Evolutionary conservation across 2,329 filamentous ascomycete species (phyloP).

Genomic region (Blumeriella jaapii): DNA sequence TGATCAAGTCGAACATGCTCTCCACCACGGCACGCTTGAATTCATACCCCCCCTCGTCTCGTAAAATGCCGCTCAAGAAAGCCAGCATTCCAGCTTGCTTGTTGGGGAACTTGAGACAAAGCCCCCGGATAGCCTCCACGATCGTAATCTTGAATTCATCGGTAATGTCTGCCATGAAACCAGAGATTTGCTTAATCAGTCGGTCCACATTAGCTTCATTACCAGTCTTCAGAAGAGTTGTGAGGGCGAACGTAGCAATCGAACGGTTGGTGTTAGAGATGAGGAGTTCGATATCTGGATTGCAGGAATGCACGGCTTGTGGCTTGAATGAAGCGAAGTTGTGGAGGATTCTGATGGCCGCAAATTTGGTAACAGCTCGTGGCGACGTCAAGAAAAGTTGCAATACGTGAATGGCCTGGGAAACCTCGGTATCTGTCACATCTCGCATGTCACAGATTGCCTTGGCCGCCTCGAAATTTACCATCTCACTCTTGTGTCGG

Average conservation of each 20-base stretch:
- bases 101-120: constrained; percentile 94
- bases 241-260: constrained; percentile 97
- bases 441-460: constrained; percentile 93
- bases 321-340: constrained; percentile 96
- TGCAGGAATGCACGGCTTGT: constrained; percentile 81
- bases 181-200: constrained; percentile 95
- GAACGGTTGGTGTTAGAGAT: constrained; percentile 96
- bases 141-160: constrained; percentile 99
- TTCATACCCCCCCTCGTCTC: constrained; percentile 94
- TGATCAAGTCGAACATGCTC: constrained; percentile 98
- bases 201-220: constrained; percentile 96
- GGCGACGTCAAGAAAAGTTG: constrained; percentile 96
- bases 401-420: constrained; percentile 85
- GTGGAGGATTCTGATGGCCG: constrained; percentile 90
- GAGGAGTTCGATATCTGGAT: constrained; percentile 91
- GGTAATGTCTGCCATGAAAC: constrained; percentile 97
- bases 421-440: constrained; percentile 81
- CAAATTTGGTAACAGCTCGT: constrained; percentile 92
- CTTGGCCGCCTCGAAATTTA: constrained; percentile 98
- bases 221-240: constrained; percentile 92
- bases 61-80: constrained; percentile 91
- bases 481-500: constrained; percentile 97
- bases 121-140: constrained; percentile 90
- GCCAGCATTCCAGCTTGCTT: constrained; percentile 97
- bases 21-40: constrained; percentile 97